Evolutionary conservation across 169 alveolate species (phyloP).

Genomic region (Plasmodium vivax): DNA sequence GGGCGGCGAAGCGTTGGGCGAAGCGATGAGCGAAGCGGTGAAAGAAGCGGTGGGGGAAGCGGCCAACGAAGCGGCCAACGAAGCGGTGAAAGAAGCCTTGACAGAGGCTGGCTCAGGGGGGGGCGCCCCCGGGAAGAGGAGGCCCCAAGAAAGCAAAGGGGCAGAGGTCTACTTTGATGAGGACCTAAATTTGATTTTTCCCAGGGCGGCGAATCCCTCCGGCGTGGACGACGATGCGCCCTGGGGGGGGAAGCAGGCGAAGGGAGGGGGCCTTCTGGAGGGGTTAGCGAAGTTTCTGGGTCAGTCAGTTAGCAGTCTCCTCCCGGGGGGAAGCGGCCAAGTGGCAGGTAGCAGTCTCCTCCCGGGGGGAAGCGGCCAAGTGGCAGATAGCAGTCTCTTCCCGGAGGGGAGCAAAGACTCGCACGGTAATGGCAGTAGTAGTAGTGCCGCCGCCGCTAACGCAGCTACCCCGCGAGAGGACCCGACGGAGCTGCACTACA

Average conservation of each 20-base stretch:
- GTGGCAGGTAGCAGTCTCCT: neutral
- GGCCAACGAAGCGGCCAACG: neutral
- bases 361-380: too few relatives aligned
- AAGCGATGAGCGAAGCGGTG: neutral
- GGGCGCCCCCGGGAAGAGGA: neutral
- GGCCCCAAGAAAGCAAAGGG: neutral
- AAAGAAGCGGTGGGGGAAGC: neutral
- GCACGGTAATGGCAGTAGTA: neutral
- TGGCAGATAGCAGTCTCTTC: neutral
- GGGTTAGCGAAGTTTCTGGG: neutral
- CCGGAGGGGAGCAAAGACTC: neutral
- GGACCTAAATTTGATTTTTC: constrained; percentile 14
- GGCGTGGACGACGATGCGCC: neutral
- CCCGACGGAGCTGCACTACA: constrained; percentile 79
- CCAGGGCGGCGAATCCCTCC: constrained; percentile 11
- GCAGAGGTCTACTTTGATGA: constrained; percentile 17
- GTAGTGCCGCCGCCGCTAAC: neutral
- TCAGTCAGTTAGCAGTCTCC: neutral
- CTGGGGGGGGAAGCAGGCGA: neutral
- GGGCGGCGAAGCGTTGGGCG: neutral
- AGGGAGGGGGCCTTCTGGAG: neutral
- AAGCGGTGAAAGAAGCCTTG: neutral
- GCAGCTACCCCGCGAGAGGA: constrained; percentile 30
- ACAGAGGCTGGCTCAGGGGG: neutral
- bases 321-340: neutral